Percentiles rank a stretch among this genome's conserved stretches.
phyloP scores from a whole-genome alignment of 345 rosid genomes.

The Boechera stricta region DNA sequence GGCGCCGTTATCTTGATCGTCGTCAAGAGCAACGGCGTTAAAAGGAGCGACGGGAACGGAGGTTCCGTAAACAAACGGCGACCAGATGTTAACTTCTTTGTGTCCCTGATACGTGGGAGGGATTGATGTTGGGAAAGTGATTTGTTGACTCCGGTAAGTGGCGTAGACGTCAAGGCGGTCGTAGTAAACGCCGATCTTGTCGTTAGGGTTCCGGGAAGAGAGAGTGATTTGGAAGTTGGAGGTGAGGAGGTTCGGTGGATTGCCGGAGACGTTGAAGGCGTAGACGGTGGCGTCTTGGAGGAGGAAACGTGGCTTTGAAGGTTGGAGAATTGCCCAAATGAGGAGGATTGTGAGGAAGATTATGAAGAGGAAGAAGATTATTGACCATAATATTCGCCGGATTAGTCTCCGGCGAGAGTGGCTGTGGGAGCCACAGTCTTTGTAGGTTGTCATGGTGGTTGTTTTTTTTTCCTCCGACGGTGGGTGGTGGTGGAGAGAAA shows the following conservation, averaged over 20 bases:
- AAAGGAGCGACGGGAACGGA: conserved; percentile 81
- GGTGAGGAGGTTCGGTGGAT: conserved; percentile 69
- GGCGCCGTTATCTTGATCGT: conserved; percentile 62
- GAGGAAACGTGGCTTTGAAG: conserved; percentile 76
- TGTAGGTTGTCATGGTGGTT: conserved; percentile 52
- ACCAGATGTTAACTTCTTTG: conserved; percentile 77
- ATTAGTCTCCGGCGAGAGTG: conserved; percentile 33
- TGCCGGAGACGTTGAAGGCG: conserved; percentile 72
- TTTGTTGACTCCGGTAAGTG: conserved; percentile 72
- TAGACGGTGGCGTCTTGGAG: conserved; percentile 94
- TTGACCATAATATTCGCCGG: conserved; percentile 49
- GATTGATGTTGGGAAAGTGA: conserved; percentile 64
- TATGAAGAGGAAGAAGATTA: conserved; percentile 61
- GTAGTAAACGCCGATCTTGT: conserved; percentile 81
- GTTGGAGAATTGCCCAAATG: conserved; percentile 87
- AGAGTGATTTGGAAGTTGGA: conserved; percentile 81
- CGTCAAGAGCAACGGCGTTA: conserved; percentile 49
- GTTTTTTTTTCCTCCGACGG: conserved; percentile 16
- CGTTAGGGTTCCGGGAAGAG: conserved; percentile 81
- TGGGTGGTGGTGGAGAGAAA: conserved; percentile 30
- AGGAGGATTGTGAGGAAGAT: conserved; percentile 64
- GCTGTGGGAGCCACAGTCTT: conserved; percentile 57
- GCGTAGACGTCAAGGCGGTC: conserved; percentile 78
- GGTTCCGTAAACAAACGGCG: conserved; percentile 69
- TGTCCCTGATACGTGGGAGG: conserved; percentile 62